phyloP scores from a whole-genome alignment of 129 eudicot species.

The Apium graveolens region DNA sequence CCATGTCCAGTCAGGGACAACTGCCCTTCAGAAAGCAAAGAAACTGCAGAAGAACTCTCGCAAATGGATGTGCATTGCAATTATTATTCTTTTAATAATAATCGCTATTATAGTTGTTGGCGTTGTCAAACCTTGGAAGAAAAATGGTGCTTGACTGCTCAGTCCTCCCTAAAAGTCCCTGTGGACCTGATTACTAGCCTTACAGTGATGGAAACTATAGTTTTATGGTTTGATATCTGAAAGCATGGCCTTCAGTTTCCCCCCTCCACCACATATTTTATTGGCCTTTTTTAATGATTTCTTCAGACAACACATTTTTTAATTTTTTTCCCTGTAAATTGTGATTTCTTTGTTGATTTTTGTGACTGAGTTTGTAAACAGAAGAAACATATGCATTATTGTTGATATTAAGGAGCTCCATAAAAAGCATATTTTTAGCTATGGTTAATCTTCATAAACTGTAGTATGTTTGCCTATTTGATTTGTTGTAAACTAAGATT shows the following conservation, averaged over 20 bases:
- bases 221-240: background rate
- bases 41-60: conserved; percentile 72
- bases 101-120: conserved; percentile 49
- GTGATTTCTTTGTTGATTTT: background rate
- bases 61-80: conserved; percentile 88
- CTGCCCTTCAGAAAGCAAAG: conserved; percentile 76
- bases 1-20: conserved; percentile 79
- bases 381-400: background rate
- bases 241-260: background rate
- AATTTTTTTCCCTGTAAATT: background rate
- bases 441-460: background rate
- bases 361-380: background rate
- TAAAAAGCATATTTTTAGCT: background rate
- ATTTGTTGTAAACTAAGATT: too few species aligned
- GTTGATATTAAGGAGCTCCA: background rate
- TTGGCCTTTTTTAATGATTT: background rate
- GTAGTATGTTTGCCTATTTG: too few species aligned
- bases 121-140: conserved; percentile 68
- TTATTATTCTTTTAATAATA: conserved; percentile 52
- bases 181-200: background rate
- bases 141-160: conserved; percentile 47
- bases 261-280: background rate
- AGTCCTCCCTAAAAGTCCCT: background rate
- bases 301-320: background rate
- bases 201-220: background rate